phyloP scores from a whole-genome alignment of 495 filamentous ascomycete genomes.

The Neurospora intermedia region DNA sequence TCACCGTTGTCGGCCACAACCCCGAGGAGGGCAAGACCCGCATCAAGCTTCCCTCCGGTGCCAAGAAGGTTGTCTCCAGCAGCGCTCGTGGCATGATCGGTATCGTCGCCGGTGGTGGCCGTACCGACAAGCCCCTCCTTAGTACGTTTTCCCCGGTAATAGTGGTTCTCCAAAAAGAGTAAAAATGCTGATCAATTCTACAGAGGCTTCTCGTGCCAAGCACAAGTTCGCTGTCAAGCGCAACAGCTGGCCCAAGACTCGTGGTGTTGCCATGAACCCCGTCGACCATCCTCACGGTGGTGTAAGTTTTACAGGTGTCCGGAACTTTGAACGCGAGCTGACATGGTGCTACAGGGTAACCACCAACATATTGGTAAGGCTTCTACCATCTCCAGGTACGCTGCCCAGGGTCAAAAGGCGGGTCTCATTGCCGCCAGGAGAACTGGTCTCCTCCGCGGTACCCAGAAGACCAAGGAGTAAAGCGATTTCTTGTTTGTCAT shows the following conservation, averaged over 20 bases:
- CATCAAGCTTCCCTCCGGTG: conserved; percentile 96
- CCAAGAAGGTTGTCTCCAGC: conserved; percentile 97
- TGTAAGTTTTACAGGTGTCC: conserved; percentile 27
- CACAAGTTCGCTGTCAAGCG: conserved; percentile 99
- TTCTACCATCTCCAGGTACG: conserved; percentile 96
- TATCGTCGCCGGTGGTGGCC: conserved; percentile 97
- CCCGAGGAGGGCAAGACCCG: conserved; percentile 98
- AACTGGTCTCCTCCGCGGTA: conserved; percentile 98
- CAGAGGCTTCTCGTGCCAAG: conserved; percentile 95
- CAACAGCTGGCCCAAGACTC: conserved; percentile 99
- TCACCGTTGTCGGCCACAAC: conserved; percentile 98
- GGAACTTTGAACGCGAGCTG: conserved; percentile 13
- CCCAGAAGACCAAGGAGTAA: conserved; percentile 98
- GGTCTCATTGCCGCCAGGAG: conserved; percentile 99
- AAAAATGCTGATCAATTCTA: conserved; percentile 17
- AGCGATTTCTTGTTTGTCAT: conserved; percentile 40
- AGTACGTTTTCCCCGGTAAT: conserved; percentile 41
- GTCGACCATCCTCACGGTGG: conserved; percentile 99
- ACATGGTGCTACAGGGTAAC: conserved; percentile 64
- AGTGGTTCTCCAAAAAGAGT: neutral
- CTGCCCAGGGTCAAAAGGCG: conserved; percentile 97
- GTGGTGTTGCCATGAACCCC: conserved; percentile 99
- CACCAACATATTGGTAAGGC: conserved; percentile 99
- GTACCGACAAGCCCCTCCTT: conserved; percentile 97
- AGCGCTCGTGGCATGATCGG: conserved; percentile 94